Base-by-base conservation (phyloP, 208 protist species). In the Leishmania major region DNA sequence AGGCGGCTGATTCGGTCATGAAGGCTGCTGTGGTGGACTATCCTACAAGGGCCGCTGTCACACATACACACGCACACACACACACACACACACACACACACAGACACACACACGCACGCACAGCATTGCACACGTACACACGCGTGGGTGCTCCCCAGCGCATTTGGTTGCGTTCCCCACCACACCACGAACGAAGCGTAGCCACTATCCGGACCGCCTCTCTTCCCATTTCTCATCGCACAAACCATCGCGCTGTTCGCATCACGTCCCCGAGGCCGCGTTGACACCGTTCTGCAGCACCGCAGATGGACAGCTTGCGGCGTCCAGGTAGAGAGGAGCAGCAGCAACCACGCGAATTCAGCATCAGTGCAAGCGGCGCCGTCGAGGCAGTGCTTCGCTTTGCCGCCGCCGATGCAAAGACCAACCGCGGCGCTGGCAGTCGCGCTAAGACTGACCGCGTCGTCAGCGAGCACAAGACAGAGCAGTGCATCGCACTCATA, bases 401-500 rank as follows among this genome's bases (percentile, higher is more conserved):
- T 28, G n/a, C 25, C 31, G 13, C 31, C 51, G 31, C 1, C 51
- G 51, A 45, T 0, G 49, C 37, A 8, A 75, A 15, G n/a, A 62
- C 19, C 3, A 37, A 45, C 51, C n/a, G 51, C 51, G 49, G n/a
- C n/a, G 35, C 72, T 76, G 72, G 15, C 51, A n/a, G 15, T 62
- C n/a, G 3, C 28, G 31, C 49, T 45, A 60, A 35, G 19, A 2
- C n/a, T 10, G n/a, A n/a, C 40, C 70, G 28, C 13, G 13, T 19
- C 45, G 25, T 45, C 45, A 51, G 73, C 35, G 73, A 35, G 57
- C 57, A 49, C 31, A 77, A 45, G 6, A 80, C 88, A 67, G 92
- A 96, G 83, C 88, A 93, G 78, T 96, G 93, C 82, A 86, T 96
- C 59, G 95, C 95, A 0, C 89, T 98, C 28, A 87, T 89, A 40